Evolutionary conservation across 2,329 filamentous ascomycete species (phyloP).

Genomic region (Aspergillus quadricinctus): DNA sequence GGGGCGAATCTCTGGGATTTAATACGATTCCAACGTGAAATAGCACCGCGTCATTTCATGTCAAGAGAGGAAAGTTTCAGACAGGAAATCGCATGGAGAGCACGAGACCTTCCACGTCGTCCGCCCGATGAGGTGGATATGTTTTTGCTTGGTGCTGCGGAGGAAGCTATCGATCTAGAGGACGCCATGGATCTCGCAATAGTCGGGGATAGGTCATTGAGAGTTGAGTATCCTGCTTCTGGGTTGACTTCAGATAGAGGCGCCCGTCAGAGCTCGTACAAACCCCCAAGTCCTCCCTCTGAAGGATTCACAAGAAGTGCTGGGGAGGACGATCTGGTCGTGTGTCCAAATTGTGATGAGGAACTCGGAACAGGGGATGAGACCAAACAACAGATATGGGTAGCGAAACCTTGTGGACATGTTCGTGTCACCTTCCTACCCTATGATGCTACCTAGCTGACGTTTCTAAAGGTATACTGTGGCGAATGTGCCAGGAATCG

Average conservation of each 20-base stretch:
- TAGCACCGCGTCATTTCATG: not conserved
- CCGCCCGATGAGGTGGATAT: constrained; percentile 14
- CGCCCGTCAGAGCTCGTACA: constrained; percentile 42
- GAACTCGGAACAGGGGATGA: constrained; percentile 73
- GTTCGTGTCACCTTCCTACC: constrained; percentile 50
- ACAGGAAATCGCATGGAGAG: constrained; percentile 19
- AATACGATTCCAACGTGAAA: constrained; percentile 6
- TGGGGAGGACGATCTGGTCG: constrained; percentile 64
- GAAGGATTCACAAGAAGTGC: constrained; percentile 80
- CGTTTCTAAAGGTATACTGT: constrained; percentile 42
- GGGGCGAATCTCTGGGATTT: constrained; percentile 7
- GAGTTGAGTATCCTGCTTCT: constrained; percentile 38
- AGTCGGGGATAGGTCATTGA: constrained; percentile 16
- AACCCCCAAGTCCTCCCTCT: constrained; percentile 60
- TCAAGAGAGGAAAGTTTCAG: constrained; percentile 12
- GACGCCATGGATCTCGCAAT: constrained; percentile 18
- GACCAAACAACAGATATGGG: constrained; percentile 83
- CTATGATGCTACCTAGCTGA: constrained; percentile 3
- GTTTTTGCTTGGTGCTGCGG: constrained; percentile 21
- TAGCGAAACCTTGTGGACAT: constrained; percentile 85
- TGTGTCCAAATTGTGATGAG: constrained; percentile 82
- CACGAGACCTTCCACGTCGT: constrained; percentile 7
- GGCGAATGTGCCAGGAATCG: constrained; percentile 44
- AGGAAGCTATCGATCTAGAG: constrained; percentile 21
- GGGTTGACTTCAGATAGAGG: constrained; percentile 38